phyloP scores from a whole-genome alignment of 2,329 filamentous ascomycete genomes.

The Aspergillus amoenus region DNA sequence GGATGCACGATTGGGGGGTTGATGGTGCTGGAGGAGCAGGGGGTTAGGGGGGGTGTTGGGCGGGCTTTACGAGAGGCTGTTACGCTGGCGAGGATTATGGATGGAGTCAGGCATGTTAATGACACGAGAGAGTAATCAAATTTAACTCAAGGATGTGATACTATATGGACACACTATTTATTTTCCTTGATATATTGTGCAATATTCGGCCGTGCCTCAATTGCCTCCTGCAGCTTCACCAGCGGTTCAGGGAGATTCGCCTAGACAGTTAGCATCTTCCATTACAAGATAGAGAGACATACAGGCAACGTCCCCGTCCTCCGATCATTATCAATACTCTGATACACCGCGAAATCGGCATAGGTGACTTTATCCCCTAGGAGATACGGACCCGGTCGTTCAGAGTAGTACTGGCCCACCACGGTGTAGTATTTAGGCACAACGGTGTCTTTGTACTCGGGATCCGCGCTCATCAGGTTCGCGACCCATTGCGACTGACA shows the following conservation, averaged over 20 bases:
- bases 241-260: not conserved
- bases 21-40: constrained; percentile 59
- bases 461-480: not conserved
- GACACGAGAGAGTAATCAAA: not conserved
- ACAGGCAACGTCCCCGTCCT: constrained; percentile 5
- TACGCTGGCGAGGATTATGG: constrained; percentile 47
- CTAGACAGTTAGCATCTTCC: not conserved
- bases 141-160: not conserved
- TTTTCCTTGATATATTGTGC: not conserved
- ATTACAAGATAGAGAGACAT: no score
- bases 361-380: not conserved
- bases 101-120: constrained; percentile 6
- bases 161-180: not conserved
- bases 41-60: constrained; percentile 54
- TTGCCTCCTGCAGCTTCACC: not conserved
- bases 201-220: constrained; percentile 1
- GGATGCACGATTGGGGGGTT: constrained; percentile 64
- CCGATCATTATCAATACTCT: constrained; percentile 3
- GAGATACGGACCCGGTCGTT: not conserved
- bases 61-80: constrained; percentile 60
- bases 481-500: not conserved
- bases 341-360: constrained; percentile 3
- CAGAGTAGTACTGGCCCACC: not conserved
- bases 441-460: not conserved
- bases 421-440: not conserved